phyloP scores from a whole-genome alignment of 225 moss, liverwort and hornwort genomes.

The Antitrichia curtipendula region DNA sequence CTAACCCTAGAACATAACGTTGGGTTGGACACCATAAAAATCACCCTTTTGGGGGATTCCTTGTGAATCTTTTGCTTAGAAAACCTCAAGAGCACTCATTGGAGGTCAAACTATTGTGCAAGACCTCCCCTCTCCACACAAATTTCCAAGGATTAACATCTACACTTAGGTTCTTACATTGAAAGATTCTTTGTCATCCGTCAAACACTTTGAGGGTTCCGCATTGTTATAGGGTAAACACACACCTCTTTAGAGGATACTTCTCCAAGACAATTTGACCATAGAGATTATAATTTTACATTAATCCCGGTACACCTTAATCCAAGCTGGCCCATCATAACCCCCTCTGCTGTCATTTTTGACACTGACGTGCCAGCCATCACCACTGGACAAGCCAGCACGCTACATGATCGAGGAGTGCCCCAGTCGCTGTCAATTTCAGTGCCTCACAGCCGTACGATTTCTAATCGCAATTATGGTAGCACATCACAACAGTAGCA shows the following conservation, averaged over 20 bases:
- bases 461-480: neutral
- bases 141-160: neutral
- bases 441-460: neutral
- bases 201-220: accelerated
- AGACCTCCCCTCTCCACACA: no score
- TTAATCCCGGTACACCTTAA: no score
- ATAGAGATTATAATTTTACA: neutral
- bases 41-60: neutral
- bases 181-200: neutral
- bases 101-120: neutral
- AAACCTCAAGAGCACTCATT: neutral
- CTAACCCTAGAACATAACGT: accelerated
- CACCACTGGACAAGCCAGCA: neutral
- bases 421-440: neutral
- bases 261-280: neutral
- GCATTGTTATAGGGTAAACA: accelerated
- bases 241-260: neutral
- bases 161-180: accelerated
- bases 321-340: neutral
- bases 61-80: neutral
- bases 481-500: neutral
- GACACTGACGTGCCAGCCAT: neutral
- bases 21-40: accelerated
- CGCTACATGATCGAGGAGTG: neutral
- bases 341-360: neutral